Evolutionary conservation across 257 asterid genomes (phyloP).

Genomic region (Marsdenia floribunda): DNA sequence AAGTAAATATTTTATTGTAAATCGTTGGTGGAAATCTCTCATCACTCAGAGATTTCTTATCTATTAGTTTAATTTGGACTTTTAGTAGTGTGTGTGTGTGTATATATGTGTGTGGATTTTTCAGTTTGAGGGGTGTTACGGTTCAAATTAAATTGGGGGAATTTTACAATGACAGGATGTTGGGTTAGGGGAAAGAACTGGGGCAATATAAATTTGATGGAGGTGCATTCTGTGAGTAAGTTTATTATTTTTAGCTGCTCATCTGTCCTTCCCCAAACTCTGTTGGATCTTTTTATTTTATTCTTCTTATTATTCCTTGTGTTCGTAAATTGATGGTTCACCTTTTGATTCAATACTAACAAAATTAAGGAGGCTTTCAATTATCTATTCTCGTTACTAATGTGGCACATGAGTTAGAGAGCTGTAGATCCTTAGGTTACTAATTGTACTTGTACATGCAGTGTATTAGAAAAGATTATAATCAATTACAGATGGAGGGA

Average conservation of each 20-base stretch:
- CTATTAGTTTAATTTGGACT: background rate
- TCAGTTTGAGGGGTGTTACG: background rate
- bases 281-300: background rate
- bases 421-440: too few species aligned
- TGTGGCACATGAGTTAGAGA: too few species aligned
- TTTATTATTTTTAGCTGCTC: constrained; percentile 9
- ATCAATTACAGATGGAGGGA: too few species aligned
- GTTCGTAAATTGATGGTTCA: too few species aligned
- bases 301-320: background rate
- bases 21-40: background rate
- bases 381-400: too few species aligned
- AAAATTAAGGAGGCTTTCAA: too few species aligned
- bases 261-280: background rate
- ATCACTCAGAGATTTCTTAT: background rate
- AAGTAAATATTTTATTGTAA: background rate
- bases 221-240: constrained; percentile 72
- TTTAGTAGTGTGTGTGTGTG: too few species aligned
- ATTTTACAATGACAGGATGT: constrained; percentile 40
- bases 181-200: constrained; percentile 42
- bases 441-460: too few species aligned
- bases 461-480: too few species aligned
- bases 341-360: too few species aligned
- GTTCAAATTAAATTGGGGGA: background rate
- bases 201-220: constrained; percentile 59
- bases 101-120: too few species aligned